Percentiles rank a stretch among this genome's conserved stretches.
These are phyloP conservation scores for Ambrosiella beaveri DNA, from an alignment of 2,329 filamentous ascomycete species.

Conservation along the genomic window DNA sequence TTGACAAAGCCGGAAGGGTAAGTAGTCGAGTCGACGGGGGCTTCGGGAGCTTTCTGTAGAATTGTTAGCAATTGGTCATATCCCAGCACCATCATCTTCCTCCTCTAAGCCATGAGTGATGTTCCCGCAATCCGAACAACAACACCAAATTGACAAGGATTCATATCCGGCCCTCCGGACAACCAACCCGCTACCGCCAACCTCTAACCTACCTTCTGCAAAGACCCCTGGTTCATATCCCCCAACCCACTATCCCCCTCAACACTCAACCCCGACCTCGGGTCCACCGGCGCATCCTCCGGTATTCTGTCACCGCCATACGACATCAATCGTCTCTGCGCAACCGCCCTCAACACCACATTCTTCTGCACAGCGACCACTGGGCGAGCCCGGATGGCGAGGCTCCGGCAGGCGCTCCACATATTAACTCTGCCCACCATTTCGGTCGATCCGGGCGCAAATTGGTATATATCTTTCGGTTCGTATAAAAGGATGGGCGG, in stretches of 20 bases:
- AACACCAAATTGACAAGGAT: neutral
- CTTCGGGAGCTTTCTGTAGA: neutral
- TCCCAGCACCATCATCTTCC: too few species aligned
- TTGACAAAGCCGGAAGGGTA: slow-evolving; percentile 7
- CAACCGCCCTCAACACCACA: slow-evolving; percentile 16
- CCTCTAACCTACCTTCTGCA: slow-evolving; percentile 9
- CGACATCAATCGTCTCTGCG: slow-evolving; percentile 16
- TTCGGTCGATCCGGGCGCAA: slow-evolving; percentile 27
- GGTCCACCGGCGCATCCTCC: neutral
- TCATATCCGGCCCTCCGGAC: neutral
- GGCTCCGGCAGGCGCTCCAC: slow-evolving; percentile 25
- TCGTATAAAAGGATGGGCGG: neutral
- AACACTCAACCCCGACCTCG: neutral
- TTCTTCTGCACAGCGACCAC: slow-evolving; percentile 15
- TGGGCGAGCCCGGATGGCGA: slow-evolving; percentile 24
- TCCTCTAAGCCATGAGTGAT: neutral
- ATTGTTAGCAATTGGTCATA: neutral
- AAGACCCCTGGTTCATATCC: slow-evolving; percentile 16
- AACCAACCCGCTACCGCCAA: neutral
- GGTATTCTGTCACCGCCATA: slow-evolving; percentile 15
- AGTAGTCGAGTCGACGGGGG: neutral
- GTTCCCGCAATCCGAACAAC: neutral
- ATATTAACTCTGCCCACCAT: slow-evolving; percentile 24
- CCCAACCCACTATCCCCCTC: slow-evolving; percentile 15
- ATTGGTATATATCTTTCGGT: slow-evolving; percentile 21